Evolutionary conservation across 768 basidiomycete species (phyloP), one percentile per base, ranked within the genome.

Genomic region (Kwoniella dendrophila): DNA sequence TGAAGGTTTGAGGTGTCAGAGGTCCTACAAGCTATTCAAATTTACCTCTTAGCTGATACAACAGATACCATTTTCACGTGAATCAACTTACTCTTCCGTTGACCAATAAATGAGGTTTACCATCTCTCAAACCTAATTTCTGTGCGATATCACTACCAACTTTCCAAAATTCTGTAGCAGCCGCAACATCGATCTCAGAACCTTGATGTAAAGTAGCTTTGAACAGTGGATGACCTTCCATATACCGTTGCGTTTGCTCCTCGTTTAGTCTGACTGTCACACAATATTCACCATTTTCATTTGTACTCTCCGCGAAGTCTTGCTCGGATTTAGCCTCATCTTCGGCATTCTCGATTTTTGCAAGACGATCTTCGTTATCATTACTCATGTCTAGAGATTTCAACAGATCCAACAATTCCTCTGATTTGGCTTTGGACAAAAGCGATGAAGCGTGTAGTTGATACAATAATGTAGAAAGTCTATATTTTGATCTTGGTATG

Each of bases 71-170:
- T 7, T n/a, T n/a, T n/a, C n/a, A n/a, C n/a, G n/a, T n/a, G n/a
- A n/a, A n/a, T n/a, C n/a, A 10, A 81, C 88, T 75, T 73, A 94
- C 92, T 32, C 94, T 83, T 26, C 94, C 95, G 68, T 96, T 96
- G 53, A 90, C 81, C 34, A 94, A 63, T 36, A 97, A 60, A 0
- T 84, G 90, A 22, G 82, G 81, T 59, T 87, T 79, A 0, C 88
- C 88, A 1, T 87, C 84, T 14, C 74, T 67, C 27, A 93, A 70
- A n/a, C 83, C 83, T 2, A 91, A 68, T 53, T 84, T 83, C 27
- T 85, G 81, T 2, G 82, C 82, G 14, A 90, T 61, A 11, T 44
- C 58, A 41, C 50, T 48, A 27, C 69, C 64, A 16, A 43, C 51
- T 24, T 72, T 56, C 78, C 77, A 79, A 64, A 77, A 79, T 18